Evolutionary conservation across 2,329 filamentous ascomycete species (phyloP).

Genomic region (Fusarium sterilihyphosum): DNA sequence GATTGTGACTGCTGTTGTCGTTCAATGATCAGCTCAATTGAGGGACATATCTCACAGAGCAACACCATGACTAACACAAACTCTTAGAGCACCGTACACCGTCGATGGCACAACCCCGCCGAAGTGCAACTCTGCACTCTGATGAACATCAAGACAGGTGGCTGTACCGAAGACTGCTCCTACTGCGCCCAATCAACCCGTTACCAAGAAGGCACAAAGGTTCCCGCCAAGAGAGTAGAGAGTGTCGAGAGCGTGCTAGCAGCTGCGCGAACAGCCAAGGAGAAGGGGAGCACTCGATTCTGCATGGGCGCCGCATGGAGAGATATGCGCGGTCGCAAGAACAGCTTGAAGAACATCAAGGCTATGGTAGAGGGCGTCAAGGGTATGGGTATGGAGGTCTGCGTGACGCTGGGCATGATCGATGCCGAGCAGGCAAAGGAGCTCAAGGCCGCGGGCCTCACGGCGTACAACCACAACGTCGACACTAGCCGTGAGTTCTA

Average conservation of each 20-base stretch:
- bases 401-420: slow-evolving; percentile 95
- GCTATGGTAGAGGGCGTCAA: slow-evolving; percentile 86
- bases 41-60: slow-evolving; percentile 9
- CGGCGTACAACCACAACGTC: slow-evolving; percentile 94
- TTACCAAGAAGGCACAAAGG: slow-evolving; percentile 78
- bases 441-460: slow-evolving; percentile 84
- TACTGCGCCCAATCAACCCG: slow-evolving; percentile 92
- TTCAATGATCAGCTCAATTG: not conserved
- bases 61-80: slow-evolving; percentile 24
- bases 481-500: slow-evolving; percentile 93
- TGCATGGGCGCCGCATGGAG: slow-evolving; percentile 96
- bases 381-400: slow-evolving; percentile 86
- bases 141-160: slow-evolving; percentile 97
- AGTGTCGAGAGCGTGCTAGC: slow-evolving; percentile 83
- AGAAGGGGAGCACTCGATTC: slow-evolving; percentile 88
- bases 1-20: not conserved
- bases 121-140: slow-evolving; percentile 92
- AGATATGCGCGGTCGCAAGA: slow-evolving; percentile 92
- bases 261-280: slow-evolving; percentile 79
- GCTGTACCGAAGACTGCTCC: slow-evolving; percentile 90
- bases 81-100: slow-evolving; percentile 76
- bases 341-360: slow-evolving; percentile 83
- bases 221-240: slow-evolving; percentile 82
- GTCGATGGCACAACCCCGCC: slow-evolving; percentile 84
- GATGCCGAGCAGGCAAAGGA: slow-evolving; percentile 82